Conservation (phyloP, 306 rosid genomes). For the Potentilla sterilis region DNA sequence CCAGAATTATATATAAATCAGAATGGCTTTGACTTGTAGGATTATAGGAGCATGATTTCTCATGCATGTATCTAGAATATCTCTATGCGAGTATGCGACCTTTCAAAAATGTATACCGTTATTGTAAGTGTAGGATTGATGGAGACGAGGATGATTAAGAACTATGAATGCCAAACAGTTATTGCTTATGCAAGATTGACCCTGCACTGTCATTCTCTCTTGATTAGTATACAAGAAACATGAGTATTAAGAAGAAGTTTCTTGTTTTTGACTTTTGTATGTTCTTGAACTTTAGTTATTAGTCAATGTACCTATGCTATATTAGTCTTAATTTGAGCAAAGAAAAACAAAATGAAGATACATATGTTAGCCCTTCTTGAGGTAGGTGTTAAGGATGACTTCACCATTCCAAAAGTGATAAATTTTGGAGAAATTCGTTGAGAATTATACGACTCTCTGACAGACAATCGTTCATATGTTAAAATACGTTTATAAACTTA, state of each 20-base stretch:
- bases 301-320: background rate
- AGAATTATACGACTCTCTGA: too few species aligned
- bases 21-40: background rate
- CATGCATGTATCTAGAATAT: slow-evolving; percentile 1
- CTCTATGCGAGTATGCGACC: background rate
- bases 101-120: background rate
- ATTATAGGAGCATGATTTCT: background rate
- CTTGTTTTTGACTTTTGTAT: background rate
- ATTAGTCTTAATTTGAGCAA: background rate
- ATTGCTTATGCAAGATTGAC: background rate
- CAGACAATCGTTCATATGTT: too few species aligned
- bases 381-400: background rate
- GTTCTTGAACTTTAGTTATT: background rate
- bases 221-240: background rate
- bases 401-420: background rate
- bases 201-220: background rate
- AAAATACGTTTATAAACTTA: too few species aligned
- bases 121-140: background rate
- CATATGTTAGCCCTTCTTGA: background rate
- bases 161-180: background rate
- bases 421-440: too few species aligned
- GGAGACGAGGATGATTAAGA: background rate
- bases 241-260: background rate
- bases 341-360: background rate
- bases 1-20: background rate